phyloP scores from a whole-genome alignment of 257 asterid species.

The Fraxinus excelsior region DNA sequence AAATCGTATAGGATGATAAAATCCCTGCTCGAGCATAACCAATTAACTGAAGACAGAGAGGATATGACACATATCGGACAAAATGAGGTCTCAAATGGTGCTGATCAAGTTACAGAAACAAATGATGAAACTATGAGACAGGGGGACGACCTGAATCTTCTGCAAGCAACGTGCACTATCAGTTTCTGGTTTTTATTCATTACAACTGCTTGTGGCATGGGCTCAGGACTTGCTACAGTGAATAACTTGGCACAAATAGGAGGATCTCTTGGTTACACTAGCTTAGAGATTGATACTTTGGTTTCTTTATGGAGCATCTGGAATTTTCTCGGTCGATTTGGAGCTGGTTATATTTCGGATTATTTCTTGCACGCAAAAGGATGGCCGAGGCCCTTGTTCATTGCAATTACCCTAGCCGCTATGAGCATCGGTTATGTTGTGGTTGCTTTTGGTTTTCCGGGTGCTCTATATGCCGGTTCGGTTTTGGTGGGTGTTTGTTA shows the following conservation, averaged over 20 bases:
- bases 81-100: constrained; percentile 40
- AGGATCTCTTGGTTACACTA: constrained; percentile 52
- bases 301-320: constrained; percentile 93
- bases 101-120: constrained; percentile 39
- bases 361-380: constrained; percentile 56
- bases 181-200: constrained; percentile 61
- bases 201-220: constrained; percentile 58
- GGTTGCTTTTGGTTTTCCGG: constrained; percentile 67
- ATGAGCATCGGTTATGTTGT: constrained; percentile 72
- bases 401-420: constrained; percentile 53
- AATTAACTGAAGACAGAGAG: constrained; percentile 35
- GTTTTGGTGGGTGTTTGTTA: constrained; percentile 78
- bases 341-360: constrained; percentile 80
- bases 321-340: constrained; percentile 89
- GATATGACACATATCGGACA: constrained; percentile 26
- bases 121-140: constrained; percentile 25
- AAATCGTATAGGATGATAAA: constrained; percentile 54
- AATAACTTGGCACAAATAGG: constrained; percentile 60
- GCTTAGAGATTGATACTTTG: constrained; percentile 54
- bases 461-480: constrained; percentile 69
- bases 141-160: constrained; percentile 45
- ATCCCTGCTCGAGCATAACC: constrained; percentile 78
- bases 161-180: constrained; percentile 49
- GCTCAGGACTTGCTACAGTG: constrained; percentile 60
- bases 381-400: constrained; percentile 71